phyloP scores from a whole-genome alignment of 2,329 filamentous ascomycete species.

The Fusarium sp. region DNA sequence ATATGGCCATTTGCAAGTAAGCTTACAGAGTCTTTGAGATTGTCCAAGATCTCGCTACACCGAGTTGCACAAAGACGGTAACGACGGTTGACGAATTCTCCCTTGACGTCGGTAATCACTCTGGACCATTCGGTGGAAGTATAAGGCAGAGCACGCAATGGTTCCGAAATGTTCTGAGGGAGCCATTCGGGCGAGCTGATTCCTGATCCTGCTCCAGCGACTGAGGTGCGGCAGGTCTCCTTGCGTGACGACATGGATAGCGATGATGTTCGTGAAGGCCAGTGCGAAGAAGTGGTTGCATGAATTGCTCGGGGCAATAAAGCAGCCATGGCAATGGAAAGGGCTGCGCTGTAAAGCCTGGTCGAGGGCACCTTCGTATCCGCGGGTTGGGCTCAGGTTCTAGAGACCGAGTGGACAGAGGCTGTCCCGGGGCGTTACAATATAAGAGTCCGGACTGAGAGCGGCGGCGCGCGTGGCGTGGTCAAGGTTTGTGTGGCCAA shows the following conservation, averaged over 20 bases:
- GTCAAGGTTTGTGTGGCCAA: constrained; percentile 41
- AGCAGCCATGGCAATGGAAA: constrained; percentile 33
- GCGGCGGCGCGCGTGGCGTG: constrained; percentile 38
- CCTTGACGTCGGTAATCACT: constrained; percentile 65
- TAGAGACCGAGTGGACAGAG: constrained; percentile 23
- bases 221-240: constrained; percentile 22
- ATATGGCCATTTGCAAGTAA: neutral
- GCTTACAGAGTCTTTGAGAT: constrained; percentile 59
- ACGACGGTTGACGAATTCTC: constrained; percentile 61
- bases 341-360: constrained; percentile 5
- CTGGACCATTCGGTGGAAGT: constrained; percentile 64
- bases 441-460: constrained; percentile 42
- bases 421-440: constrained; percentile 36
- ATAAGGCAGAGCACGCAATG: constrained; percentile 54
- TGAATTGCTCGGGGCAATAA: constrained; percentile 32
- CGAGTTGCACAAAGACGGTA: constrained; percentile 65
- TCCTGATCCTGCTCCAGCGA: neutral
- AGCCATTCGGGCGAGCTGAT: constrained; percentile 24
- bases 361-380: constrained; percentile 7
- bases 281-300: constrained; percentile 26
- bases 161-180: constrained; percentile 33
- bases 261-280: constrained; percentile 26
- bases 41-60: constrained; percentile 65
- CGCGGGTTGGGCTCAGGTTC: constrained; percentile 5
- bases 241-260: constrained; percentile 31